Conservation (phyloP, 371 early-diverging fungal genomes). For the Mortierella sp. region DNA sequence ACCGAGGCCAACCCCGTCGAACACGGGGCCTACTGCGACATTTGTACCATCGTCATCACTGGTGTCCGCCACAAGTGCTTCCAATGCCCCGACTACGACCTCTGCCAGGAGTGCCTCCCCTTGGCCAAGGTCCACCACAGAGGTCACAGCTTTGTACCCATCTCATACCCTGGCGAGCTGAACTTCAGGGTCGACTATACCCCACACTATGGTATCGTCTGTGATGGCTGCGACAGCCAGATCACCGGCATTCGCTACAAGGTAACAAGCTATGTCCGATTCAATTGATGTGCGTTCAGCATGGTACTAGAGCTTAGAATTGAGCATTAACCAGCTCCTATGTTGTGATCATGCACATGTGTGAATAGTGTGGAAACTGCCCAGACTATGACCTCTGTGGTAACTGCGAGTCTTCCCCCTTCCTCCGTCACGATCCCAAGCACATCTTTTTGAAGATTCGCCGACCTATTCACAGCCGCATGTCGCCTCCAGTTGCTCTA, state of each 20-base stretch:
- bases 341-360: background rate
- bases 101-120: conserved; percentile 63
- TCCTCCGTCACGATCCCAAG: conserved; percentile 55
- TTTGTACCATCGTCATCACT: conserved; percentile 61
- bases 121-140: conserved; percentile 59
- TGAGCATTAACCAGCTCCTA: background rate
- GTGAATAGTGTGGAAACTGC: conserved; percentile 69
- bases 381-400: conserved; percentile 68
- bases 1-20: background rate
- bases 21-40: conserved; percentile 63
- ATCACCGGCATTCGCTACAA: conserved; percentile 69
- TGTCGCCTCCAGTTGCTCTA: conserved; percentile 10
- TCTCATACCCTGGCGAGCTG: conserved; percentile 57
- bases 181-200: conserved; percentile 31
- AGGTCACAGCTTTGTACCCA: conserved; percentile 55
- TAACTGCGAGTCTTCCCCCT: conserved; percentile 63
- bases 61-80: conserved; percentile 67
- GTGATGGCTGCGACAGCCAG: conserved; percentile 62
- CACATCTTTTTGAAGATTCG: conserved; percentile 72
- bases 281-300: background rate
- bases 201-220: conserved; percentile 58
- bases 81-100: conserved; percentile 65
- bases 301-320: background rate
- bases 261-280: conserved; percentile 47
- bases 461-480: conserved; percentile 18